These are phyloP conservation scores for Komagataea norvegica DNA, from an alignment of 1,139 yeast species.

Conservation along the genomic window DNA sequence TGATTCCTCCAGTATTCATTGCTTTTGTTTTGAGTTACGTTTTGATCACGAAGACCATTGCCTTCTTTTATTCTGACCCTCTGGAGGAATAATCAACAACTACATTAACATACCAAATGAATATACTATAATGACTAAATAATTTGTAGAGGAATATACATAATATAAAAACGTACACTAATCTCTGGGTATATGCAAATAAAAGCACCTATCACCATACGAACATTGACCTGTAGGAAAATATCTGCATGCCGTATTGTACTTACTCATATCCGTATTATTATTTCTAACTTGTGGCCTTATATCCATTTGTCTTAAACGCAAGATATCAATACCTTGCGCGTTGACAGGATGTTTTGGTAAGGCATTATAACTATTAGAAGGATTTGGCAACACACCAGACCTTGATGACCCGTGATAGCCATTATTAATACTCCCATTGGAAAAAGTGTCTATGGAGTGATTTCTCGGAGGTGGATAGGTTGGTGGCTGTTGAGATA, in stretches of 20 bases:
- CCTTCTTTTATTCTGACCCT: conserved; percentile 12
- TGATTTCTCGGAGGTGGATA: too few species aligned
- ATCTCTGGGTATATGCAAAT: conserved; percentile 7
- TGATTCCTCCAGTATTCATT: conserved; percentile 6
- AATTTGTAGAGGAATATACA: too few species aligned
- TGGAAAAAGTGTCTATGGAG: too few species aligned
- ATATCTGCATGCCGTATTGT: conserved; percentile 4
- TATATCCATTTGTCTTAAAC: conserved; percentile 7
- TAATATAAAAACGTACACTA: neutral
- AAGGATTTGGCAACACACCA: too few species aligned
- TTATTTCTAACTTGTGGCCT: conserved; percentile 7
- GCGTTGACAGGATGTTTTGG: too few species aligned
- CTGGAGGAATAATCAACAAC: conserved; percentile 9
- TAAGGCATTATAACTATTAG: too few species aligned
- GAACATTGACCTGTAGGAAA: conserved; percentile 1
- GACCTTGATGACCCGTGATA: too few species aligned
- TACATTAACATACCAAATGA: too few species aligned
- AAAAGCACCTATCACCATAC: conserved; percentile 8
- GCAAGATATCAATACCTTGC: neutral
- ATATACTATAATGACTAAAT: too few species aligned
- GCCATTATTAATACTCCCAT: too few species aligned
- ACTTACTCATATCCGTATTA: neutral
- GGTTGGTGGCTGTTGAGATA: too few species aligned
- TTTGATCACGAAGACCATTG: conserved; percentile 1
- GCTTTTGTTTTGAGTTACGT: conserved; percentile 4